Evolutionary conservation across 805 yeast species (phyloP).

Genomic region (Ogataea angusta): DNA sequence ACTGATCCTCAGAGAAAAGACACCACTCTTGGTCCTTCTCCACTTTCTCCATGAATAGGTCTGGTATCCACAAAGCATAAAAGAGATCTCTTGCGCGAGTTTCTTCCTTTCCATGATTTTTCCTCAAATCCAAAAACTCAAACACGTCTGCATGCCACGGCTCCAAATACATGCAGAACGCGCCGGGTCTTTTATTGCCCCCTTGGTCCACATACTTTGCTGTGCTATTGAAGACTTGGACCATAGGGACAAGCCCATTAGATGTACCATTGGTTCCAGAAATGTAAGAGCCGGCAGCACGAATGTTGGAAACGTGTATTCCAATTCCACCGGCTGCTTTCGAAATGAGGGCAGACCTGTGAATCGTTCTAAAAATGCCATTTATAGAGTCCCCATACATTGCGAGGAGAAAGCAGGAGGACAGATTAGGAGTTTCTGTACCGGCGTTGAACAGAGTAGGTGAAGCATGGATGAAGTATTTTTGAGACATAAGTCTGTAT

Average conservation of each 20-base stretch:
- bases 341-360: slow-evolving; percentile 85
- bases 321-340: slow-evolving; percentile 98
- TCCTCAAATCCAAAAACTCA: slow-evolving; percentile 80
- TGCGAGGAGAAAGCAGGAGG: slow-evolving; percentile 88
- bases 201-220: slow-evolving; percentile 98
- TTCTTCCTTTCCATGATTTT: slow-evolving; percentile 95
- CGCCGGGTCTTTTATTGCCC: slow-evolving; percentile 97
- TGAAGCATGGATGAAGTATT: slow-evolving; percentile 89
- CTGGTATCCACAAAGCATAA: slow-evolving; percentile 93
- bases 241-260: slow-evolving; percentile 93
- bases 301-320: slow-evolving; percentile 78
- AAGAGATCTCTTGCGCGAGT: slow-evolving; percentile 89
- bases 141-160: slow-evolving; percentile 97
- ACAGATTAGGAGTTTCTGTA: slow-evolving; percentile 77
- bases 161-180: slow-evolving; percentile 88
- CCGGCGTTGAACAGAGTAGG: slow-evolving; percentile 96
- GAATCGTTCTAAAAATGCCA: slow-evolving; percentile 87
- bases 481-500: slow-evolving; percentile 80
- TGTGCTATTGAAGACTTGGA: slow-evolving; percentile 90
- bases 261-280: slow-evolving; percentile 93
- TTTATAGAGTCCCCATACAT: slow-evolving; percentile 95
- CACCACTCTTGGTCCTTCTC: slow-evolving; percentile 80
- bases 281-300: slow-evolving; percentile 83
- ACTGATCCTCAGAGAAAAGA: slow-evolving; percentile 82
- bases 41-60: slow-evolving; percentile 89